phyloP scores from a whole-genome alignment of 1,284 basidiomycete genomes.

The Ustilago cynodontis region DNA sequence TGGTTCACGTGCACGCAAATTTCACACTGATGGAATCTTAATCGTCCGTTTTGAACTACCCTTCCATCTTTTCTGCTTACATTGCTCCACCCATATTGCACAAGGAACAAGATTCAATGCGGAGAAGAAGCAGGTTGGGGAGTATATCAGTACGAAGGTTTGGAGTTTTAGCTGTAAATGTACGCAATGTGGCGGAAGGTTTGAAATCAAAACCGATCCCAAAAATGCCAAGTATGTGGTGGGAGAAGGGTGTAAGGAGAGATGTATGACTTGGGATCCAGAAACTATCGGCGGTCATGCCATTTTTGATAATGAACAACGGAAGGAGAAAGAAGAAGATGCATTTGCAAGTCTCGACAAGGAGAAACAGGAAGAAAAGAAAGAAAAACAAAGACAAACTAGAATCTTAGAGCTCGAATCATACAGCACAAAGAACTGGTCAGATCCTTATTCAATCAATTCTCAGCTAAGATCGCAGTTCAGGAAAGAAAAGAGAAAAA shows the following conservation, averaged over 20 bases:
- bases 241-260: conserved; percentile 85
- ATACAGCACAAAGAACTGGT: conserved; percentile 79
- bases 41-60: conserved; percentile 85
- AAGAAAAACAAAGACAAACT: conserved; percentile 78
- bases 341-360: conserved; percentile 90
- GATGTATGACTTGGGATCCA: too few relatives aligned
- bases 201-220: conserved; percentile 97
- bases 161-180: conserved; percentile 97
- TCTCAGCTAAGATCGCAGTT: conserved; percentile 81
- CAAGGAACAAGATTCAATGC: conserved; percentile 85
- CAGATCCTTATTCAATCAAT: conserved; percentile 87
- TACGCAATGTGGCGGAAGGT: conserved; percentile 90
- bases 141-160: conserved; percentile 93
- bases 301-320: conserved; percentile 72
- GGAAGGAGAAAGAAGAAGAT: conserved; percentile 78
- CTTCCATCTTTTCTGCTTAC: conserved; percentile 95
- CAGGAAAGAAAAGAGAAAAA: conserved; percentile 84
- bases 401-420: conserved; percentile 83
- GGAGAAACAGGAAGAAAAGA: conserved; percentile 80
- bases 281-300: too few relatives aligned
- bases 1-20: conserved; percentile 88
- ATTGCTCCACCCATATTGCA: conserved; percentile 46
- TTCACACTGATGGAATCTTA: conserved; percentile 87
- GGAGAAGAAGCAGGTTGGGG: conserved; percentile 96
- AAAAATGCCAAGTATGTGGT: conserved; percentile 97